Evolutionary conservation across 176 grass and related monocot genomes (phyloP).

Genomic region (Elymus sibiricus): DNA sequence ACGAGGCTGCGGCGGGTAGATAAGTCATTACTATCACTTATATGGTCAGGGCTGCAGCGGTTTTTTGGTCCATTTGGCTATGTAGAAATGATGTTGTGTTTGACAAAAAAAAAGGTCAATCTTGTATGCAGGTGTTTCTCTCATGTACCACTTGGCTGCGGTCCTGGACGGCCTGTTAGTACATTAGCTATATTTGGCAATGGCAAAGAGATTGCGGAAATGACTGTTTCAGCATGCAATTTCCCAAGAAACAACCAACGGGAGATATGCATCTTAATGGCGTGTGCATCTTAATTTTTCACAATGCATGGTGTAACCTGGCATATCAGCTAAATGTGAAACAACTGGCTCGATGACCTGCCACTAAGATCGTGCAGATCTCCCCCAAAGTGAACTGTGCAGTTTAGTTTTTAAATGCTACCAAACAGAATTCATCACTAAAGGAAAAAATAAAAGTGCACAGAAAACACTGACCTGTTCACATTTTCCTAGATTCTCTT

Average conservation of each 20-base stretch:
- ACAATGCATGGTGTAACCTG: neutral
- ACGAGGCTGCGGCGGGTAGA: neutral
- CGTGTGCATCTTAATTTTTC: neutral
- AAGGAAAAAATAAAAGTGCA: neutral
- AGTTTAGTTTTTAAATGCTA: neutral
- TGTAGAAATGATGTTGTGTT: neutral
- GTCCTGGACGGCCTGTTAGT: neutral
- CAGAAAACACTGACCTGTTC: conserved; percentile 69
- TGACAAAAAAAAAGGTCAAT: neutral
- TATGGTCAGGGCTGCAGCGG: neutral
- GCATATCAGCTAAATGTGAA: conserved; percentile 6
- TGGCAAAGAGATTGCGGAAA: neutral
- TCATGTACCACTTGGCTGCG: neutral
- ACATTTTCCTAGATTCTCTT: conserved; percentile 84
- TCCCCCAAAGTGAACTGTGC: neutral
- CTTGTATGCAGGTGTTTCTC: neutral
- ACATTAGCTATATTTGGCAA: conserved; percentile 1
- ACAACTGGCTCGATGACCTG: neutral
- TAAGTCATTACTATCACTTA: neutral
- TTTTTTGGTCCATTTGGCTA: neutral
- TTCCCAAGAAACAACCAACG: conserved; percentile 4
- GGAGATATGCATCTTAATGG: neutral
- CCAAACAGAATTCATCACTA: neutral
- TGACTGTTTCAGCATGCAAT: neutral
- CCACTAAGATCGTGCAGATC: neutral